Evolutionary conservation across 192 early-diverging fungal genomes (phyloP), one percentile per base, ranked within the genome.

Genomic region (Coemansia sp.): DNA sequence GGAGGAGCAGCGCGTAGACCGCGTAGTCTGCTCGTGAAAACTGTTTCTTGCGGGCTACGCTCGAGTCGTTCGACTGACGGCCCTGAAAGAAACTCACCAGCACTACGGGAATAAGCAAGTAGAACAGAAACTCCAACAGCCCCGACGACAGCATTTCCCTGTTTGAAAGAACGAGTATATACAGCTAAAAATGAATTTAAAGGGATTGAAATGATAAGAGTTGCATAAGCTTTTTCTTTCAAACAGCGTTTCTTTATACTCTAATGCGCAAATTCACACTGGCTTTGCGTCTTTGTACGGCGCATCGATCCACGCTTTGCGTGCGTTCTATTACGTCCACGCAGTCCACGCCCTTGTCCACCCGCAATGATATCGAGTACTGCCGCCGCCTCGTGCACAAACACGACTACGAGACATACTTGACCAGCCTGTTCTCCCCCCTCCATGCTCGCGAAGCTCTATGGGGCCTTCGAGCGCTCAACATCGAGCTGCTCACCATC

Each of bases 391-490:
- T 83, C 3, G 75, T 78, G 11, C 75, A 85, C 70, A 67, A 78
- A 37, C 59, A 83, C 65, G 93, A 95, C 85, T 87, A 90, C 57
- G 90, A 97, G 48, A 84, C 84, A 57, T 97, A 92, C 72, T 72
- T 93, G 12, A 76, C 85, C 17, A 82, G 90, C 52, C 77, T 92
- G 17, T 96, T 98, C 67, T 87, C 88, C 38, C 92, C 94, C 7
- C 57, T 72, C 22, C 67, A 75, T 9, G 76, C 87, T 9, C 88
- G 90, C 37, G 70, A 86, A 21, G 82, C 90, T 5, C 85, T 87
- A 39, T 91, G 87, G 79, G 93, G 87, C 0, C 60, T 97, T 17
- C 85, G 94, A 19, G 95, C 95, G 0, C 88, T 98, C 79, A 96
- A 97, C 73, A 72, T 92, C 39, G 97, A 98, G 76, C 76, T 93